Base-by-base conservation (phyloP, 2,329 filamentous ascomycete species). In the Onygenales sp. region DNA sequence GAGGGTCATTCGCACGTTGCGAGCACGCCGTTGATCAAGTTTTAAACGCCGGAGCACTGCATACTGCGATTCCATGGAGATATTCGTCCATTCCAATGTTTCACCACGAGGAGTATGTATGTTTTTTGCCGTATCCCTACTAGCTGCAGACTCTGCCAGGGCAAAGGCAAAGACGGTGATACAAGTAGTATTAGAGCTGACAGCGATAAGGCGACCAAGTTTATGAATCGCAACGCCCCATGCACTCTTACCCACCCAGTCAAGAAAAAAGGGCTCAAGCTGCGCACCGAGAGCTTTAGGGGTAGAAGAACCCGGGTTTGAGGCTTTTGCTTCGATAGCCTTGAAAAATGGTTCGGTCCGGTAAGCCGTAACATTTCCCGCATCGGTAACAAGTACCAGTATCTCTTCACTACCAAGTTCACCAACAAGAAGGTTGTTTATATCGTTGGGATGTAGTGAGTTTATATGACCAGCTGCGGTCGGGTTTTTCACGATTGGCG, bases 151-250 rank as follows among this genome's bases (percentile, higher is more conserved):
- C 43, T 72, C 67, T 2, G 73, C 68, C 51, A 85, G 70, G 0
- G 78, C 81, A 60, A 82, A 81, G 11, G 80, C 79, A 60, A 82
- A 80, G 0, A 86, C 73, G 2, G 75, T 78, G 32, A 87, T 77
- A 13, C 72, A 63, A 21, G 75, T 73, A 0, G 78, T 80, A 65
- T 98, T 98, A 0, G 87, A 84, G 61, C 87, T 88, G 41, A 94
- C 85, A 0, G 92, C 93, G 57, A 98, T 86, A 57, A 96, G 74
- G 0, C 91, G 83, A n/a, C 88, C 89, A 57, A 84, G 74, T 57
- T 82, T 78, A 66, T 97, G 92, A 9, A 95, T 78, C 7, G 89
- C 86, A 47, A 95, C 70, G 0, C 92, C 93, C 93, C 93, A 98
- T 2, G 91, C 92, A 55, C 88, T 92, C 27, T 71, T 73, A 1